phyloP scores from a whole-genome alignment of 352 stramenopile genomes.

The Phytophthora ohioensis region DNA sequence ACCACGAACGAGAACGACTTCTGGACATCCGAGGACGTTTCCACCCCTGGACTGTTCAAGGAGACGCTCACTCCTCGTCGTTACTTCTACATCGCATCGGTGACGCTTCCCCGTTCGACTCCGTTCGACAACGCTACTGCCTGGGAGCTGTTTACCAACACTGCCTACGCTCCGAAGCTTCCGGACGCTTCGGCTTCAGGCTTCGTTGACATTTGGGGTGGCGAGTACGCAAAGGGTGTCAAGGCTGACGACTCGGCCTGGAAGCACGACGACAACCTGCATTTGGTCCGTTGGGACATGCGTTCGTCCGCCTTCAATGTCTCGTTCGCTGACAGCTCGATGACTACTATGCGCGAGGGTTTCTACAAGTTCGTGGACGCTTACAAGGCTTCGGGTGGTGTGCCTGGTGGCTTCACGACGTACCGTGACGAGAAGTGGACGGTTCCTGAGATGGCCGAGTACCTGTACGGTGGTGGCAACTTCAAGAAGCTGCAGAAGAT shows the following conservation, averaged over 20 bases:
- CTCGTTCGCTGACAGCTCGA: slow-evolving; percentile 24
- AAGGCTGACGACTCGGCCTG: slow-evolving; percentile 26
- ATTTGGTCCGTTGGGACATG: slow-evolving; percentile 39
- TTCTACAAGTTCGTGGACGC: slow-evolving; percentile 37
- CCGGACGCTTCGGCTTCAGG: slow-evolving; percentile 21
- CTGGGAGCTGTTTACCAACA: slow-evolving; percentile 25
- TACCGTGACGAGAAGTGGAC: slow-evolving; percentile 41
- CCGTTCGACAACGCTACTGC: slow-evolving; percentile 28
- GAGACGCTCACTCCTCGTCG: slow-evolving; percentile 29
- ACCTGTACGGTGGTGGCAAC: slow-evolving; percentile 35
- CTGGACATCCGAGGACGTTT: slow-evolving; percentile 27
- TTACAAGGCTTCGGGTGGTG: slow-evolving; percentile 35
- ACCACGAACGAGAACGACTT: slow-evolving; percentile 25
- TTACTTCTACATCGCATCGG: slow-evolving; percentile 39
- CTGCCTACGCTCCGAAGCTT: slow-evolving; percentile 29
- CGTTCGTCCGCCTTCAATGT: slow-evolving; percentile 25
- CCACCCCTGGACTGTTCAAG: slow-evolving; percentile 27
- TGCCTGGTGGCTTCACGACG: slow-evolving; percentile 36
- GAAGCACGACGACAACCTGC: slow-evolving; percentile 39
- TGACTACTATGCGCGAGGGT: slow-evolving; percentile 25
- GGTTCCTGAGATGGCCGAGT: slow-evolving; percentile 34
- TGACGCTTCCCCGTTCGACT: slow-evolving; percentile 28
- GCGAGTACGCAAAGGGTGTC: slow-evolving; percentile 22
- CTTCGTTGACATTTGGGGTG: slow-evolving; percentile 33
- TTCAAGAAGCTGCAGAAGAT: slow-evolving; percentile 37